Evolutionary conservation across 2,329 filamentous ascomycete genomes (phyloP), one percentile per base, ranked within the genome.

Genomic region (Aspergillus sp.): DNA sequence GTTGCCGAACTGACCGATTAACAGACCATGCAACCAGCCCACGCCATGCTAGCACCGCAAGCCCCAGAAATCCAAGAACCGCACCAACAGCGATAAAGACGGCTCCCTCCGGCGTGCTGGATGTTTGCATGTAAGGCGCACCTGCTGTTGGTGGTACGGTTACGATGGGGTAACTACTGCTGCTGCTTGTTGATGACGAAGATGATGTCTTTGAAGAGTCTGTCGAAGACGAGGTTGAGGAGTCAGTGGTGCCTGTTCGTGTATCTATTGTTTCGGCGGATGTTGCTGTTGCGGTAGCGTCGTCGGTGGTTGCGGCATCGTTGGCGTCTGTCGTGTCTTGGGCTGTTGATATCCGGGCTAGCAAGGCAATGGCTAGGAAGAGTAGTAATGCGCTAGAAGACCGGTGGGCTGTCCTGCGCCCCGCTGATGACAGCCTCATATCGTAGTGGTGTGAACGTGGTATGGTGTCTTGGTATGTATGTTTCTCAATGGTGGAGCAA

Each of bases 71-170:
- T 13, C 88, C 93, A 5, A 98, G 80, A 23, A 89, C 85, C 22
- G 90, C 86, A 41, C 93, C 93, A 1, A 97, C 93, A 19, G 84
- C 86, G 60, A 98, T 98, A 73, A 98, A 98, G 50, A 98, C 86
- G 3, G 91, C 96, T 47, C 93, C 93, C 61, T 97, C 87, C 2
- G 93, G 93, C 9, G 90, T 76, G 46, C 72, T 84, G 1, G 90
- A 94, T 60, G 85, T 83, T 63, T 90, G 85, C 88, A 97, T 95
- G 65, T 88, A 98, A 13, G 91, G 90, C 4, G 93, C 93, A 61
- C 85, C 81, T 35, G 80, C 77, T 3, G 88, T 95, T 22, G 90
- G 86, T 6, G 93, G 93, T 2, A 97, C 84, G 22, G 82, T 79
- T 3, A 89, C 77, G 1, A 86, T 72, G 4, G 90, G 87, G 45